A percentile compares a stretch with the other conserved stretches of the same genome.
phyloP scores from a whole-genome alignment of 2,329 filamentous ascomycete genomes.

The Fonsecaea multimorphosa region DNA sequence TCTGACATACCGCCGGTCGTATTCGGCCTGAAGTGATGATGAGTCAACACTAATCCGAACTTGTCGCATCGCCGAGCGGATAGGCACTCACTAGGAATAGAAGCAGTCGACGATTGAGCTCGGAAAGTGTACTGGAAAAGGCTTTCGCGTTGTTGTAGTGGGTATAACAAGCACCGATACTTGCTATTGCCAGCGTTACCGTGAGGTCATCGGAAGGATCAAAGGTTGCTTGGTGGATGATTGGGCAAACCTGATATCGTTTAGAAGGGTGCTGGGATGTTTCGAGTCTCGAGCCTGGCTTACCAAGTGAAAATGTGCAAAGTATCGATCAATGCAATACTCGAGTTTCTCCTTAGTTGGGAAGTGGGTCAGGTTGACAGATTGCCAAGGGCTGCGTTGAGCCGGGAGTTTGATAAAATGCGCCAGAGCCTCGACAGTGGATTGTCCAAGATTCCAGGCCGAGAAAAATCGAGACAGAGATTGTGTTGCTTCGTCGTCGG shows the following conservation, averaged over 20 bases:
- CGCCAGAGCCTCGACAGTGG: too few species aligned
- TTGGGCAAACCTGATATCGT: too few species aligned
- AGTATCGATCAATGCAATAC: conserved; percentile 26
- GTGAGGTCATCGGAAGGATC: conserved; percentile 13
- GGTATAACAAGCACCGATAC: conserved; percentile 24
- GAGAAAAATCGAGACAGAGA: too few species aligned
- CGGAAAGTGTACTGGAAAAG: conserved; percentile 15
- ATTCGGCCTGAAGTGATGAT: too few species aligned
- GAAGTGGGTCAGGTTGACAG: not conserved
- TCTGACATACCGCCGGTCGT: conserved; percentile 18
- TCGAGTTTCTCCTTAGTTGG: conserved; percentile 18
- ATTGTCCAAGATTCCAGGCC: not conserved
- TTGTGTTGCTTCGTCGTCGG: too few species aligned
- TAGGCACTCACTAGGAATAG: too few species aligned
- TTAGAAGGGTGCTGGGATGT: too few species aligned
- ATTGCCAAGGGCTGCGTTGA: not conserved
- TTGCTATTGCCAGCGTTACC: conserved; percentile 8
- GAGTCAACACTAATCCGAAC: too few species aligned
- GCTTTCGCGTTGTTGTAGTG: not conserved
- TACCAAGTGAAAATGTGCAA: conserved; percentile 19
- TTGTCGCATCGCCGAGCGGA: too few species aligned
- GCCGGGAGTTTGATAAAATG: not conserved
- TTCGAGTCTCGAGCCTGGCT: too few species aligned
- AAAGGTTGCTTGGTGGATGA: conserved; percentile 27
- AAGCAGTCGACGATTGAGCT: conserved; percentile 15